Evolutionary conservation across 1,284 basidiomycete genomes (phyloP), one percentile per base, ranked within the genome.

Genomic region (Irpex sp.): DNA sequence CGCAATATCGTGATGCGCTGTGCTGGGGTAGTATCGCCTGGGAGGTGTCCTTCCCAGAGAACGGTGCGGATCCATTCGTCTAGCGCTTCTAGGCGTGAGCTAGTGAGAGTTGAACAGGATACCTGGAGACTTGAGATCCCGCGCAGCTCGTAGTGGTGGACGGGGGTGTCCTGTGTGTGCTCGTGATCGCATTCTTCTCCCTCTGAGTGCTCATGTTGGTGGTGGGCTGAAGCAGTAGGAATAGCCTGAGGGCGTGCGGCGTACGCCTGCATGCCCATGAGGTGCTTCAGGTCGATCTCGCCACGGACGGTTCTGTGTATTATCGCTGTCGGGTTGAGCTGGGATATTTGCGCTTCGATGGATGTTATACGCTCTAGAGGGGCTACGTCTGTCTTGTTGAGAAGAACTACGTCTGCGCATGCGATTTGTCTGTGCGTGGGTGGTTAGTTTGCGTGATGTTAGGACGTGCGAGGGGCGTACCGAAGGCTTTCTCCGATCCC

Each of bases 341-440:
- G 73, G n/a, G 80, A 84, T 47, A 96, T 87, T 19, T 84, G 77
- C 15, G 69, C 71, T 72, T 92, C 88, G 9, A 87, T 84, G 5
- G 77, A 72, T 59, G 71, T 38, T 17, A 85, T 62, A 62, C 72
- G 70, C 44, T 74, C 71, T 7, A 78, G 70, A 3, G 80, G 73
- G 3, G 87, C 88, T 15, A 97, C 78, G 70, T 97, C 96, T 36
- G 82, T 78, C 78, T 97, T 97, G 80, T 97, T 97, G 31, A 97
- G 77, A 17, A 97, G 77, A 56, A 97, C 83, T n/a, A 96, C 89
- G 71, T 97, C 95, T 11, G 94, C 88, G 38, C 88, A 88, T 1
- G 93, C 95, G 56, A 97, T 90, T 80, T 98, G 96, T 62, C 94
- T 96, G 51, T 36, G 15, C 19, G n/a, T 54, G 38, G n/a, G 58